Conservation (phyloP, 495 filamentous ascomycete genomes). For the Annulohypoxylon maeteangense region DNA sequence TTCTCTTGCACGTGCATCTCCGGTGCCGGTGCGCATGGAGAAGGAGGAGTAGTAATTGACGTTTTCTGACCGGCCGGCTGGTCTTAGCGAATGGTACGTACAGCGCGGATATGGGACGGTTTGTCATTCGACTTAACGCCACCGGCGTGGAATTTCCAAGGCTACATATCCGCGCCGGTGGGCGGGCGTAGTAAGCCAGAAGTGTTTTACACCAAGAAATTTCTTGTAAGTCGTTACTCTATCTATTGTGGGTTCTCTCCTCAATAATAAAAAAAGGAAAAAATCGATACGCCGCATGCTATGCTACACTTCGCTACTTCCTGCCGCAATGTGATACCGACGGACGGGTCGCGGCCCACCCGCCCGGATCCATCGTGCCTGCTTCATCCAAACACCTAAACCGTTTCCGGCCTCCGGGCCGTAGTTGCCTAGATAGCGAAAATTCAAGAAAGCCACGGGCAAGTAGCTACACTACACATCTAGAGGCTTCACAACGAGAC, state of each 20-base stretch:
- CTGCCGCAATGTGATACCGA: not conserved
- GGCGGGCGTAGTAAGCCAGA: not conserved
- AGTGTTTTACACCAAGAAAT: not conserved
- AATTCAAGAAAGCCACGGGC: not conserved
- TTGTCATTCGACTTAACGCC: not conserved
- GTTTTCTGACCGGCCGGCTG: not conserved
- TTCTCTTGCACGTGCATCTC: not conserved
- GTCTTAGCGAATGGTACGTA: not conserved
- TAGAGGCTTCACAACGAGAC: conserved; percentile 73
- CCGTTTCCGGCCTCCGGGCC: not conserved
- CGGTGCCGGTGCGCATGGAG: not conserved
- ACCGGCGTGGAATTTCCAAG: not conserved
- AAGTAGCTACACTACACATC: conserved; percentile 37
- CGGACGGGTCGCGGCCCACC: not conserved
- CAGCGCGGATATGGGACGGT: not conserved
- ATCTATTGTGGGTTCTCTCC: not conserved
- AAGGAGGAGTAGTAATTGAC: not conserved
- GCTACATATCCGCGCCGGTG: not conserved
- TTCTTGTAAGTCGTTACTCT: not conserved
- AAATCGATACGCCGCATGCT: not conserved
- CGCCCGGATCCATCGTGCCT: not conserved
- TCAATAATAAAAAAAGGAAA: not conserved
- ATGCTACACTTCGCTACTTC: conserved; percentile 1
- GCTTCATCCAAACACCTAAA: not conserved
- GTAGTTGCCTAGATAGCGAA: not conserved